A percentile compares a stretch with the other conserved stretches of the same genome.
These are phyloP conservation scores for Aspergillus sp. DNA, from an alignment of 2,329 filamentous ascomycete species.

Conservation along the genomic window DNA sequence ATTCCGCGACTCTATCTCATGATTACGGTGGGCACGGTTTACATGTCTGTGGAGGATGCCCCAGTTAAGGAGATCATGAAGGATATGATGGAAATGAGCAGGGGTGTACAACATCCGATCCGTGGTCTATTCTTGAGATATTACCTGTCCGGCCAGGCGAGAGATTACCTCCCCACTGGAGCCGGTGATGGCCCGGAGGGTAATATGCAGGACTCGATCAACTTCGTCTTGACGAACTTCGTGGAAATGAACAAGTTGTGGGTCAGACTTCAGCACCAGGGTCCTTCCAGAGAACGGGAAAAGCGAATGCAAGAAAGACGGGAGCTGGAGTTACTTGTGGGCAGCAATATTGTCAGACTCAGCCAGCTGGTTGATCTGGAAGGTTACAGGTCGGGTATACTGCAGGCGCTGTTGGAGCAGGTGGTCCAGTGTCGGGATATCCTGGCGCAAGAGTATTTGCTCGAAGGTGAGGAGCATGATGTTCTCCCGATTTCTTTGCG, in stretches of 20 bases:
- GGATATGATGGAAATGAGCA: conserved; percentile 99
- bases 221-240: conserved; percentile 96
- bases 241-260: conserved; percentile 99
- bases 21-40: conserved; percentile 98
- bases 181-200: conserved; percentile 86
- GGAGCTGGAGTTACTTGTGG: conserved; percentile 89
- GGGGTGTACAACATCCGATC: conserved; percentile 93
- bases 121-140: conserved; percentile 92
- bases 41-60: conserved; percentile 97
- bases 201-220: conserved; percentile 94
- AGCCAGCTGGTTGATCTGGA: conserved; percentile 94
- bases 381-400: conserved; percentile 82
- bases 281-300: conserved; percentile 88
- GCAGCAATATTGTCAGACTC: conserved; percentile 88
- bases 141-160: conserved; percentile 88
- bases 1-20: conserved; percentile 94
- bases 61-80: conserved; percentile 99
- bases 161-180: conserved; percentile 75
- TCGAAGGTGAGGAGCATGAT: conserved; percentile 54
- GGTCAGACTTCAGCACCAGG: conserved; percentile 95
- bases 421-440: conserved; percentile 97
- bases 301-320: conserved; percentile 89
- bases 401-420: conserved; percentile 85
- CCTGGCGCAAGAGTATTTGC: conserved; percentile 88
- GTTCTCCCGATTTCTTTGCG: conserved; percentile 3